Percentiles rank a stretch among this genome's conserved stretches.
Conservation (phyloP, 2,329 filamentous ascomycete species). For the Neofusicoccum laricinum region DNA sequence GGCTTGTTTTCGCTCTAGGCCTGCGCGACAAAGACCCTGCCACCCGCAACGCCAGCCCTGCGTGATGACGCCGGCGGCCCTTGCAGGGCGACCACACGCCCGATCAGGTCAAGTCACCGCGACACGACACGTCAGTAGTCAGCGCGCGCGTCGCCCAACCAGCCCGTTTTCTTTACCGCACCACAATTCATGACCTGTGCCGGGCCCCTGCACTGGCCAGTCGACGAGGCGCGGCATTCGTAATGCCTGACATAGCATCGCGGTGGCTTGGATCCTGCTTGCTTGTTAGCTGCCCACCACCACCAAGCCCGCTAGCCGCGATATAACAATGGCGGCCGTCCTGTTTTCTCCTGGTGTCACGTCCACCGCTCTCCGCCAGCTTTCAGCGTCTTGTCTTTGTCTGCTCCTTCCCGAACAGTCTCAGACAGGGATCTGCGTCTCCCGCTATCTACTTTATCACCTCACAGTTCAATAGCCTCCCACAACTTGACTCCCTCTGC, state of each 20-base stretch:
- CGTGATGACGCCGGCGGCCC: conserved; percentile 4
- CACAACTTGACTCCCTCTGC: too few species aligned
- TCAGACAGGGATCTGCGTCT: background rate
- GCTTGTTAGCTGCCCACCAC: background rate
- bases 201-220: background rate
- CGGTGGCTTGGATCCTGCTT: conserved; percentile 3
- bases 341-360: background rate
- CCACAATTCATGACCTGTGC: background rate
- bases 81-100: background rate
- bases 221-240: conserved; percentile 7
- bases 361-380: background rate
- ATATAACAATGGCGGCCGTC: conserved; percentile 4
- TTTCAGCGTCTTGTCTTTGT: background rate
- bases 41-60: conserved; percentile 7
- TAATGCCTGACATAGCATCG: conserved; percentile 9
- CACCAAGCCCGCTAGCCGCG: background rate
- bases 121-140: conserved; percentile 12
- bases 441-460: background rate
- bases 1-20: background rate
- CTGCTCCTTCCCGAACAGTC: background rate
- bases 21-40: background rate
- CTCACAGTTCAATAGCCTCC: conserved; percentile 32
- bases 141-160: conserved; percentile 1
- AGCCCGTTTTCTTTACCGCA: background rate
- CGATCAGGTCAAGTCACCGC: background rate